phyloP scores from a whole-genome alignment of 2,329 filamentous ascomycete species.

The Aspergillus ustus region DNA sequence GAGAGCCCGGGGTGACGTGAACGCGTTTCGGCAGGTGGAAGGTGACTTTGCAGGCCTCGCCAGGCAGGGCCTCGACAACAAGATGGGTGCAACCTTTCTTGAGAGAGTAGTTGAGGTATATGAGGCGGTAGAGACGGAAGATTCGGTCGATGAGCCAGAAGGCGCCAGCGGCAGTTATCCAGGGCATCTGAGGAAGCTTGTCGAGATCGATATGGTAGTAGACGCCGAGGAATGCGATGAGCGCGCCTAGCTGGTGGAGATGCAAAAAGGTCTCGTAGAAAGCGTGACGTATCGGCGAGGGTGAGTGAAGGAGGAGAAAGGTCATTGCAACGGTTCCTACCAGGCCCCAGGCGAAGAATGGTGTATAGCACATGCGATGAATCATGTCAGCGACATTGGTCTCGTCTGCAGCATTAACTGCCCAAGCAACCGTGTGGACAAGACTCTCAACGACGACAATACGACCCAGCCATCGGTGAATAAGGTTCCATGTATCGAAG shows the following conservation, averaged over 20 bases:
- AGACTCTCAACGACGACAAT: constrained; percentile 73
- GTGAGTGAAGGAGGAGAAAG: constrained; percentile 49
- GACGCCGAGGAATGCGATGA: constrained; percentile 50
- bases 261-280: constrained; percentile 55
- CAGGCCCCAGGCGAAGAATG: constrained; percentile 52
- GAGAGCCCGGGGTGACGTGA: constrained; percentile 59
- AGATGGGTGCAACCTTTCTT: constrained; percentile 55
- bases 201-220: constrained; percentile 50
- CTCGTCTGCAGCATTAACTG: constrained; percentile 65
- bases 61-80: constrained; percentile 62
- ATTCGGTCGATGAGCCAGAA: constrained; percentile 51
- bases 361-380: constrained; percentile 37
- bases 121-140: constrained; percentile 53
- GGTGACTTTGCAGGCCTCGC: constrained; percentile 64
- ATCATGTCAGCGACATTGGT: constrained; percentile 39
- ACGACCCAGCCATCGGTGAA: constrained; percentile 82
- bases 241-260: constrained; percentile 50
- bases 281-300: constrained; percentile 50
- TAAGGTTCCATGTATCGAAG: constrained; percentile 94
- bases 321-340: constrained; percentile 49
- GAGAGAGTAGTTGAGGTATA: constrained; percentile 59
- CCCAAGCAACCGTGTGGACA: constrained; percentile 76
- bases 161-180: constrained; percentile 40
- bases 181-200: constrained; percentile 47
- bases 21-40: constrained; percentile 62